Evolutionary conservation across 805 yeast genomes (phyloP).

Genomic region (Pichia pseudocactophila): DNA sequence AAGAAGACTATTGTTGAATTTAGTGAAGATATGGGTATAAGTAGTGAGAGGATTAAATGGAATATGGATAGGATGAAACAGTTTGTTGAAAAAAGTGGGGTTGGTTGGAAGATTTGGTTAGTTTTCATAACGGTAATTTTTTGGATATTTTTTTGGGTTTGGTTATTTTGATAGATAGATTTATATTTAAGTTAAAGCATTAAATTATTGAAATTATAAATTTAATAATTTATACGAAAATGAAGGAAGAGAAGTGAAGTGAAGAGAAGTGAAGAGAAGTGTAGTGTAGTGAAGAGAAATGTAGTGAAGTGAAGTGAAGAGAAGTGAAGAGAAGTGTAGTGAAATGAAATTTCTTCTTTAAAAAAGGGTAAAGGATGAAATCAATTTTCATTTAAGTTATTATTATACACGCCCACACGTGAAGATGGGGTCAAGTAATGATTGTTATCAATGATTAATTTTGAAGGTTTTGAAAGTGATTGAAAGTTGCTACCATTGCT

Average conservation of each 20-base stretch:
- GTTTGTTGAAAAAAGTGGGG: constrained; percentile 56
- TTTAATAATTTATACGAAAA: too few species aligned
- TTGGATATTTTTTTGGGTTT: constrained; percentile 37
- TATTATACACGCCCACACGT: constrained; percentile 9
- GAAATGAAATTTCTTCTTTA: neutral
- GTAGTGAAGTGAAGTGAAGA: too few species aligned
- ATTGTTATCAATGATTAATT: constrained; percentile 6
- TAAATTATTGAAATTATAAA: too few species aligned
- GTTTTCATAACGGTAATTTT: constrained; percentile 35
- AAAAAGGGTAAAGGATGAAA: neutral
- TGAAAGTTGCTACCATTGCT: constrained; percentile 9
- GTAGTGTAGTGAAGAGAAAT: too few species aligned
- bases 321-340: too few species aligned
- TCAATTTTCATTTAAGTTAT: neutral
- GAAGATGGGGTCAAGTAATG: constrained; percentile 10
- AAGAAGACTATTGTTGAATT: constrained; percentile 19
- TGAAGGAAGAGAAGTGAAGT: too few species aligned
- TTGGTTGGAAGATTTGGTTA: constrained; percentile 59
- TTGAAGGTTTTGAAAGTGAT: neutral
- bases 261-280: too few species aligned
- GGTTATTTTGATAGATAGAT: constrained; percentile 23
- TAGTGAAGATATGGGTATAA: constrained; percentile 25
- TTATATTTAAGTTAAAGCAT: too few species aligned
- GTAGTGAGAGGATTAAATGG: constrained; percentile 36
- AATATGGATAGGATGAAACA: constrained; percentile 50